Evolutionary conservation across 257 asterid genomes (phyloP).

Genomic region (Solanum ahanhuiri): DNA sequence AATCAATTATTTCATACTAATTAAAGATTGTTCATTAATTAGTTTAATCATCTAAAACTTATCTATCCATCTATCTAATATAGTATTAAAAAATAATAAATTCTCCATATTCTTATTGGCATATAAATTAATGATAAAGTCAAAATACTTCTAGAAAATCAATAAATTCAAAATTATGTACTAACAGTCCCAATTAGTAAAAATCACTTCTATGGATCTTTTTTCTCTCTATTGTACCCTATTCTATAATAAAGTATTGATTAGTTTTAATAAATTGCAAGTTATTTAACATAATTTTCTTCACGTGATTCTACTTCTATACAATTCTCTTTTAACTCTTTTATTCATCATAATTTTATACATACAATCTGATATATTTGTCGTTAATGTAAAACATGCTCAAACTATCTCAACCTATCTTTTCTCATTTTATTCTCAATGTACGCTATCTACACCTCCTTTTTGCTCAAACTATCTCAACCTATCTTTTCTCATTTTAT

Average conservation of each 20-base stretch:
- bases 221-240: background rate
- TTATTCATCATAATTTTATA: background rate
- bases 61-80: background rate
- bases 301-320: background rate
- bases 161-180: background rate
- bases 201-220: background rate
- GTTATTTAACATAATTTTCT: background rate
- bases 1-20: background rate
- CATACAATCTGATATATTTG: background rate
- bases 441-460: background rate
- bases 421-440: background rate
- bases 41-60: background rate
- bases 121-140: background rate
- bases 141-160: background rate
- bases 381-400: background rate
- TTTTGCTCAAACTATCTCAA: no score
- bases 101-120: background rate
- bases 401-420: background rate
- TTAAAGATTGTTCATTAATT: background rate
- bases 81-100: background rate
- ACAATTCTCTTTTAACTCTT: background rate
- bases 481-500: no score
- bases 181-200: background rate
- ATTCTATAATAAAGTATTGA: background rate
- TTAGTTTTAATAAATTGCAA: background rate